Evolutionary conservation across 805 yeast genomes (phyloP).

Genomic region (Isabelozyma heimii): DNA sequence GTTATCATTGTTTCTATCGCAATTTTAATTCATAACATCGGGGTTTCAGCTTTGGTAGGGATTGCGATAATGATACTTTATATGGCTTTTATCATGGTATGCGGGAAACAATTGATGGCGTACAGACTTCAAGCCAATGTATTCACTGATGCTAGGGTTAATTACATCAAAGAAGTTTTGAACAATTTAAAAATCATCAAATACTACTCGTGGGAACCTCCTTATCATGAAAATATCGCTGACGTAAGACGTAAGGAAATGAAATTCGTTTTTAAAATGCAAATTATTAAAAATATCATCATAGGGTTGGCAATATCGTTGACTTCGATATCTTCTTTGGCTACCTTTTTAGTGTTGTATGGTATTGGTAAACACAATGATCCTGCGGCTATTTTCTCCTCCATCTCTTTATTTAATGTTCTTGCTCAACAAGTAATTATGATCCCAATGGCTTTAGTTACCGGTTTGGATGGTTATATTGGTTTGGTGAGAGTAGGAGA

Average conservation of each 20-base stretch:
- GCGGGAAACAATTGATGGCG: conserved; percentile 48
- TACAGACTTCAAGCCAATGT: conserved; percentile 52
- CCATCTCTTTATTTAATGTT: conserved; percentile 60
- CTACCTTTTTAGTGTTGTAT: conserved; percentile 36
- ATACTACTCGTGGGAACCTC: conserved; percentile 83
- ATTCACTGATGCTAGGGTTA: conserved; percentile 71
- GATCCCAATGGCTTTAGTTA: conserved; percentile 62
- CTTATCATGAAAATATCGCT: conserved; percentile 58
- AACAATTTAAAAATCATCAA: conserved; percentile 76
- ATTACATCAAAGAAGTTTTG: conserved; percentile 68
- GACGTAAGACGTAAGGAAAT: conserved; percentile 59
- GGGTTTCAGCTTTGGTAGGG: conserved; percentile 70
- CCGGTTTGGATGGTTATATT: conserved; percentile 61
- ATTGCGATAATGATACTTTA: conserved; percentile 17
- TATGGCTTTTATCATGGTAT: conserved; percentile 30
- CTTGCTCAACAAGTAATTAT: conserved; percentile 57
- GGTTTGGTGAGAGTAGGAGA: conserved; percentile 57
- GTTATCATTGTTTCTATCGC: conserved; percentile 59
- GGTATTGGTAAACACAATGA: conserved; percentile 23
- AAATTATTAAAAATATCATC: conserved; percentile 55
- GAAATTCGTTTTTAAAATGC: conserved; percentile 54
- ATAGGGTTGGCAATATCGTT: conserved; percentile 62
- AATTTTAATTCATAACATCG: conserved; percentile 60
- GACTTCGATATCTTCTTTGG: conserved; percentile 67
- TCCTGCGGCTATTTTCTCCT: conserved; percentile 63